Percentiles rank a stretch among this genome's conserved stretches.
Conservation (phyloP, 108 stramenopile genomes). For the Skeletonema grethae region DNA sequence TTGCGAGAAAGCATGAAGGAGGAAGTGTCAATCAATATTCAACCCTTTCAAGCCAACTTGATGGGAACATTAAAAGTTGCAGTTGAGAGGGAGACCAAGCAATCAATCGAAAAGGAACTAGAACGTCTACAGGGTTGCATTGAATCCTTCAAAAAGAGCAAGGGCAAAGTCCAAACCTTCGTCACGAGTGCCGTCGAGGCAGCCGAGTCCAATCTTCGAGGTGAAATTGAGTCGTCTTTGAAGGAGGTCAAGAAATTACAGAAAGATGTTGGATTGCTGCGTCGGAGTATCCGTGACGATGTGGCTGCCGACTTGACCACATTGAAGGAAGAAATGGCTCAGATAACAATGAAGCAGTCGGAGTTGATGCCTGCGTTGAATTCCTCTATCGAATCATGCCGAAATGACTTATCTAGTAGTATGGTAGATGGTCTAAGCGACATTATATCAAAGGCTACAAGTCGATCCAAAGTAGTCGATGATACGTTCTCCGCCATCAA, state of each 20-base stretch:
- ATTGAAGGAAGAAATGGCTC: not conserved
- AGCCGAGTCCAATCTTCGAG: not conserved
- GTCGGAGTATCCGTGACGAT: not conserved
- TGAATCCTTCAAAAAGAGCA: slow-evolving; percentile 2
- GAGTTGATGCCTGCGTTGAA: not conserved
- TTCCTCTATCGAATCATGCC: not conserved
- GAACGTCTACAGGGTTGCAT: not conserved
- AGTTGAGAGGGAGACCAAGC: slow-evolving; percentile 8
- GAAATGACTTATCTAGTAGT: not conserved
- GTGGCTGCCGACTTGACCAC: not conserved
- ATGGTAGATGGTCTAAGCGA: too few species aligned
- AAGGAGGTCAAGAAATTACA: not conserved
- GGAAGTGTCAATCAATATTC: slow-evolving; percentile 11
- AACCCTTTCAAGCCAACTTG: slow-evolving; percentile 11
- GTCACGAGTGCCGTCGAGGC: not conserved
- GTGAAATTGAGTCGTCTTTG: not conserved
- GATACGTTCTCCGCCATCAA: too few species aligned
- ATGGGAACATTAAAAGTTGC: slow-evolving; percentile 8
- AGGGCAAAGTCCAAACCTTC: slow-evolving; percentile 1
- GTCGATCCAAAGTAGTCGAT: too few species aligned
- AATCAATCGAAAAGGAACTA: not conserved
- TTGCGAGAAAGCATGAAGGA: slow-evolving; percentile 9
- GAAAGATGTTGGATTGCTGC: not conserved
- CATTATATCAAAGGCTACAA: too few species aligned
- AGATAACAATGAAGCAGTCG: not conserved